Conservation (phyloP, 441 rosid genomes). For the Oxalis stricta region DNA sequence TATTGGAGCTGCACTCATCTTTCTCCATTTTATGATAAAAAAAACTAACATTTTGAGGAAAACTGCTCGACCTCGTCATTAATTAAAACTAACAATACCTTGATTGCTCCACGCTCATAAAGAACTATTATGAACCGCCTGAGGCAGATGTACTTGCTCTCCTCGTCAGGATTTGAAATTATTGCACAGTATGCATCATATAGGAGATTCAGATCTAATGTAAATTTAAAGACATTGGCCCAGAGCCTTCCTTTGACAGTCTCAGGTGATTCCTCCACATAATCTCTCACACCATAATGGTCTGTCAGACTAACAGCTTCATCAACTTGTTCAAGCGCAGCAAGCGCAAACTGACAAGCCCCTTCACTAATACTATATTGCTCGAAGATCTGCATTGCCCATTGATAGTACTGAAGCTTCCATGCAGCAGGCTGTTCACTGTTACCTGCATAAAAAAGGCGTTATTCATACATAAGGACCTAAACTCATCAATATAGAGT, state of each 20-base stretch:
- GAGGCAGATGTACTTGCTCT: constrained; percentile 86
- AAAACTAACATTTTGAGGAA: not conserved
- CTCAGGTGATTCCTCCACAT: constrained; percentile 38
- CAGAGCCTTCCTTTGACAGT: constrained; percentile 74
- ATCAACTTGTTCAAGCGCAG: constrained; percentile 98
- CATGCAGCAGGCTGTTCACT: constrained; percentile 44
- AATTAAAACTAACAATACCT: too few relatives aligned
- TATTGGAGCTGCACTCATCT: too few relatives aligned
- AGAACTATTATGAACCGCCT: constrained; percentile 91
- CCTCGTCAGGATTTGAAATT: constrained; percentile 97
- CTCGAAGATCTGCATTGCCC: constrained; percentile 98
- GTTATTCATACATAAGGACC: constrained; percentile 3
- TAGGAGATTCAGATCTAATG: constrained; percentile 74
- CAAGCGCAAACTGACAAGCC: constrained; percentile 92
- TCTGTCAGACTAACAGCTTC: constrained; percentile 46
- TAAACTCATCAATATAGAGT: not conserved
- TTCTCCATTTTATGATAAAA: too few relatives aligned
- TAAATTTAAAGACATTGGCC: constrained; percentile 91
- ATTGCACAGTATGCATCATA: constrained; percentile 95
- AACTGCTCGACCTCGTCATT: not conserved
- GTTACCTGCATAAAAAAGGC: constrained; percentile 31
- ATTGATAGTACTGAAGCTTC: constrained; percentile 95
- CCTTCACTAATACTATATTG: constrained; percentile 82
- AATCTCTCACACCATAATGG: constrained; percentile 23
- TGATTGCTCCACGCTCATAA: constrained; percentile 66